phyloP scores from a whole-genome alignment of 495 filamentous ascomycete species.

The Neurospora cerealis region DNA sequence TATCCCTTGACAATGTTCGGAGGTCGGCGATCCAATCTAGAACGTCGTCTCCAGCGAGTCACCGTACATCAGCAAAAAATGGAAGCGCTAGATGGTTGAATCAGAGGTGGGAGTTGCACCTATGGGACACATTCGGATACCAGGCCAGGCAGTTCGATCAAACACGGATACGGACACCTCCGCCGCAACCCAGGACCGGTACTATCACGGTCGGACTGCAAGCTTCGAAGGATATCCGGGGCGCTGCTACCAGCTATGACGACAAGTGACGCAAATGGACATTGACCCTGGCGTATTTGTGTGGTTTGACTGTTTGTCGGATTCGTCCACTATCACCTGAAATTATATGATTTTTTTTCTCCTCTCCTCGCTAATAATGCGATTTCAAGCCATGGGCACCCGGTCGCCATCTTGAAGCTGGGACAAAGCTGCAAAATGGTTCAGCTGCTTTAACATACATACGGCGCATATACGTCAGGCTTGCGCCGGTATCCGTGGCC shows the following conservation, averaged over 20 bases:
- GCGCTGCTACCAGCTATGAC: conserved; percentile 6
- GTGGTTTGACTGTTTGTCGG: not conserved
- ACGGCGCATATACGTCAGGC: not conserved
- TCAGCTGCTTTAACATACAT: not conserved
- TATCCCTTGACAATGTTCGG: not conserved
- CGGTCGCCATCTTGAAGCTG: not conserved
- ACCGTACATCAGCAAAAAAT: not conserved
- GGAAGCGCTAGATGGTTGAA: not conserved
- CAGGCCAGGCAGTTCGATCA: not conserved
- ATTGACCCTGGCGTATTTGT: not conserved
- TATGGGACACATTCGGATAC: not conserved
- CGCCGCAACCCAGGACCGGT: not conserved
- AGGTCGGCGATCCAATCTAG: not conserved
- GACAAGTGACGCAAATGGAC: conserved; percentile 8
- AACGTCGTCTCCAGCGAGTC: not conserved
- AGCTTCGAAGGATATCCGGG: not conserved
- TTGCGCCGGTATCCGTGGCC: not conserved
- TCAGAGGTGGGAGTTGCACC: not conserved
- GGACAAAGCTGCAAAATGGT: not conserved
- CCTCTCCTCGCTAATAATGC: not conserved
- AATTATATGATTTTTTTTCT: not conserved
- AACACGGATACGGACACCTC: not conserved
- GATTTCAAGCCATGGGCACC: not conserved
- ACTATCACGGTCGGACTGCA: not conserved
- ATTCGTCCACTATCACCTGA: not conserved